Base-by-base conservation (phyloP, 768 basidiomycete genomes). In the Hysterangium stoloniferum region DNA sequence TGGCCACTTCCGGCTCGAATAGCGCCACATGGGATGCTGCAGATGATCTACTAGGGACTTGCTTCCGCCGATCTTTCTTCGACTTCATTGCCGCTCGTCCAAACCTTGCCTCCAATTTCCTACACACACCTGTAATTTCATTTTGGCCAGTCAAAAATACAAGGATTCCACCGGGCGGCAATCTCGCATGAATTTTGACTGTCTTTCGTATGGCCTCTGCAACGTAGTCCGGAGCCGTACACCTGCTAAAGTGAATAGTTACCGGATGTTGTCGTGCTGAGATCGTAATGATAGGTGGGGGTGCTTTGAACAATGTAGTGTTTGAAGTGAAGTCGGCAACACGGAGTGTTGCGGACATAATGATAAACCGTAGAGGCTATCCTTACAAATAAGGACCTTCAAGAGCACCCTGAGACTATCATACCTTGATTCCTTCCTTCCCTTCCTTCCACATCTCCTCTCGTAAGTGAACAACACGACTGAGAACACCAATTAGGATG, bases 321-420 rank as follows among this genome's bases (percentile, higher is more conserved):
- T 98, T 98, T 53, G 86, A 81, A 1, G 86, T 80, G 58, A 99
- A 98, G 66, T 98, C 96, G 54, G 80, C 80, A 42, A 97, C 84
- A 22, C 93, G 88, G 5, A 98, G 78, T 0, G 96, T 98, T 3
- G 96, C 96, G 12, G 96, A 99, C 96, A 99, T 99, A 67, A 99
- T 96, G 54, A 98, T 79, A 45, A 99, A 72, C 17, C 96, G 83
- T 13, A 99, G 66, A 9, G 94, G 95, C 82, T 88, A 53, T 19
- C 13, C 11, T 34, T 13, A 48, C 31, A 17, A 15, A 53, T 33
- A 17, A 46, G 33, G 12, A 50, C 42, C 22, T 25, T n/a, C 22
- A 48, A 32, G n/a, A 49, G 5, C 27, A 17, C 2, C n/a, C n/a
- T n/a, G n/a, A n/a, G n/a, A 57, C 64, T 17, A 27, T 3, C 31